Evolutionary conservation across 1,139 yeast species (phyloP), one percentile per base, ranked within the genome.

Genomic region (Diutina catenulata): DNA sequence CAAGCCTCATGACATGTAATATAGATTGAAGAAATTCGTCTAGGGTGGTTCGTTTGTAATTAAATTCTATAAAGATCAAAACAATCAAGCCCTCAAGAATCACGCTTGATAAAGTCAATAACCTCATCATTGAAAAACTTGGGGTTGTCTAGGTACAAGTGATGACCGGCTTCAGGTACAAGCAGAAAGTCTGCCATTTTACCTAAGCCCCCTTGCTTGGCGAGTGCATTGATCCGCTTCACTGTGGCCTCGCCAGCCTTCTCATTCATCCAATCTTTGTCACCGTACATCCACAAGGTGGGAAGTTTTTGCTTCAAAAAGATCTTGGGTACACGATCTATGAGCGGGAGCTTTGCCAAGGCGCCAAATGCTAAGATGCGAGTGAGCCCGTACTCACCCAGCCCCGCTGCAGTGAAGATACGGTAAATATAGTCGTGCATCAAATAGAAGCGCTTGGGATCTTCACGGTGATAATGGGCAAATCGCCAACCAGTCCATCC

Each of bases 71-170:
- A n/a, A n/a, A n/a, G n/a, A n/a, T n/a, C n/a, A n/a, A n/a, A n/a
- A n/a, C n/a, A n/a, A n/a, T n/a, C n/a, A n/a, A n/a, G n/a, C n/a
- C n/a, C n/a, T n/a, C n/a, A n/a, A n/a, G n/a, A n/a, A n/a, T n/a
- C n/a, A n/a, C n/a, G n/a, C n/a, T n/a, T 13, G 9, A 31, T 20
- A 9, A 31, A 31, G 3, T 20, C 18, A 18, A 31, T 8, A 11
- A 31, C 25, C 4, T 13, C 13, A 6, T 9, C 18, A 21, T 31
- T 21, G 11, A 31, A 31, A 3, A 21, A 21, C 5, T 46, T 48
- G 5, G 80, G 78, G 45, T 84, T 83, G 53, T 84, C 94, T 43
- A 84, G 58, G 49, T 82, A 82, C 40, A 84, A 55, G 55, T 84
- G 91, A 52, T 84, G 95, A 1, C 94, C 45, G n/a, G 51, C 45